phyloP scores from a whole-genome alignment of 345 rosid genomes.

The Citrus sp. region DNA sequence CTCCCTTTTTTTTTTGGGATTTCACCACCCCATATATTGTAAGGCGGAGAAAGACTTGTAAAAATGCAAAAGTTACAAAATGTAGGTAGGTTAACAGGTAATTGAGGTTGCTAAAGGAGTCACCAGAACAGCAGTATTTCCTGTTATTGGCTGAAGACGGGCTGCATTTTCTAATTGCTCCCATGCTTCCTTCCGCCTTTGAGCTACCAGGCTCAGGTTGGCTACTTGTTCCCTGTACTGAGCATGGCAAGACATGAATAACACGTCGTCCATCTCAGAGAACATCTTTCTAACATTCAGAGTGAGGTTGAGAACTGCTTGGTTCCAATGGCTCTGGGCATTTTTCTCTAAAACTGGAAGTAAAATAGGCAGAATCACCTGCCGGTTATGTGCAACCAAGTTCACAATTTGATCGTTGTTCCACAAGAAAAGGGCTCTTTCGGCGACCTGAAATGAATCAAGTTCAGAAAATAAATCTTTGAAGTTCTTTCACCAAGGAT shows the following conservation, averaged over 20 bases:
- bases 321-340: slow-evolving; percentile 77
- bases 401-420: slow-evolving; percentile 86
- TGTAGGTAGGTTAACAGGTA: slow-evolving; percentile 27
- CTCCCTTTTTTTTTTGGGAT: not conserved
- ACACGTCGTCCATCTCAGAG: slow-evolving; percentile 67
- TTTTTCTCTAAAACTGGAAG: slow-evolving; percentile 77
- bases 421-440: slow-evolving; percentile 85
- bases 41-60: not conserved
- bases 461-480: not conserved
- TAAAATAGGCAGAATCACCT: slow-evolving; percentile 59
- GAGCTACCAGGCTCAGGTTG: slow-evolving; percentile 36
- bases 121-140: slow-evolving; percentile 63
- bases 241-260: slow-evolving; percentile 61
- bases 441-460: slow-evolving; percentile 67
- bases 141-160: slow-evolving; percentile 58
- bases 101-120: slow-evolving; percentile 52
- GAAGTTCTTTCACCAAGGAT: not conserved
- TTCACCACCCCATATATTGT: not conserved
- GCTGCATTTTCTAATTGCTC: slow-evolving; percentile 60
- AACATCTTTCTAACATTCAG: slow-evolving; percentile 68
- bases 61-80: not conserved
- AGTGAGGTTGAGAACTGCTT: slow-evolving; percentile 64
- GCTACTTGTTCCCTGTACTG: slow-evolving; percentile 60
- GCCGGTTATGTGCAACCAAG: slow-evolving; percentile 67
- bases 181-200: slow-evolving; percentile 68